Percentiles rank a stretch among this genome's conserved stretches.
Evolutionary conservation across 1,284 basidiomycete genomes (phyloP).

Genomic region (Phlebopus sp.): DNA sequence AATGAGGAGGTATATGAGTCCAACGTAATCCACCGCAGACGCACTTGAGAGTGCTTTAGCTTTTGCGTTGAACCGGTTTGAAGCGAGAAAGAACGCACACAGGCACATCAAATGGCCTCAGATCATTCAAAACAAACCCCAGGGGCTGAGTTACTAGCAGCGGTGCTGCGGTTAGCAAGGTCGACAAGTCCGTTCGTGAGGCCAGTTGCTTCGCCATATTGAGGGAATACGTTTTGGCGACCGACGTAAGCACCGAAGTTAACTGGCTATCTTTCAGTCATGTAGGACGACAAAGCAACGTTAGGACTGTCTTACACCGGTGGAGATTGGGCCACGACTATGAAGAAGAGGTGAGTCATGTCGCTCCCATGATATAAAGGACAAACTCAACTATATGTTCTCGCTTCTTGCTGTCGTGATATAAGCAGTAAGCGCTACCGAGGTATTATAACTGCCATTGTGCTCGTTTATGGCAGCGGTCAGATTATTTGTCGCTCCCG

Average conservation of each 20-base stretch:
- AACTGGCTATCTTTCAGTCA: conserved; percentile 20
- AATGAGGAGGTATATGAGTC: conserved; percentile 73
- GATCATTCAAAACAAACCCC: conserved; percentile 50
- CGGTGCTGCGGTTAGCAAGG: conserved; percentile 53
- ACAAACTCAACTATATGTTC: conserved; percentile 46
- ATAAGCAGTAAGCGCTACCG: conserved; percentile 36
- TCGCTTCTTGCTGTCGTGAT: conserved; percentile 36
- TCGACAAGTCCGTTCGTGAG: conserved; percentile 25
- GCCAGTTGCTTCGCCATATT: conserved; percentile 38
- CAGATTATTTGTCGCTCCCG: conserved; percentile 34
- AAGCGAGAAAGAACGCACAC: conserved; percentile 38
- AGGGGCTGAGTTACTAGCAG: conserved; percentile 53
- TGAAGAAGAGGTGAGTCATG: not conserved
- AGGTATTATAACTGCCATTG: conserved; percentile 35
- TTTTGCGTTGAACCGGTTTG: not conserved
- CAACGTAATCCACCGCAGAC: conserved; percentile 70
- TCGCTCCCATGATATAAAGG: conserved; percentile 2
- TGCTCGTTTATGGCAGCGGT: conserved; percentile 29
- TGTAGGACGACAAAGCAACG: conserved; percentile 30
- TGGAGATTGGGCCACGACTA: conserved; percentile 25
- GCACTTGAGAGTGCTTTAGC: conserved; percentile 44
- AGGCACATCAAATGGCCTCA: conserved; percentile 66
- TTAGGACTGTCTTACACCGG: conserved; percentile 15
- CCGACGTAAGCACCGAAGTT: conserved; percentile 14
- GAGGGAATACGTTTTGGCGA: conserved; percentile 34